Base-by-base conservation (phyloP, 2,329 filamentous ascomycete genomes). In the Colletotrichum liaoningense region DNA sequence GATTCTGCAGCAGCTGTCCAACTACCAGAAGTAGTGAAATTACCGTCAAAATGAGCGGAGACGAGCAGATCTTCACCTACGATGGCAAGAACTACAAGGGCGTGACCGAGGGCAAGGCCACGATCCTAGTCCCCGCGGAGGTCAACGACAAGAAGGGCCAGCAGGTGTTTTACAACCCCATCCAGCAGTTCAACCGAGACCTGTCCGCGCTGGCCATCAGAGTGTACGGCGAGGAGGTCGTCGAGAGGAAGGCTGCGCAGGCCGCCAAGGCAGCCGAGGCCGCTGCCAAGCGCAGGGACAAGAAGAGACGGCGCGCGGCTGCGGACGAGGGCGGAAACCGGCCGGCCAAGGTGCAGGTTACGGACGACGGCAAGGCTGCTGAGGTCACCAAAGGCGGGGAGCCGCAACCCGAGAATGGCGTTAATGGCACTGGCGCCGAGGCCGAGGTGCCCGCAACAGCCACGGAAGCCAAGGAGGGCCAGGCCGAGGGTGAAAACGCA, bases 181-280 rank as follows among this genome's bases (percentile, higher is more conserved):
- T 99, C 67, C 97, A 99, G 81, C 97, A 99, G 81, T 99, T 98
- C 87, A 99, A 99, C 83, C 93, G 97, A 59, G 97, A 99, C 81
- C 84, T 99, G 76, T 98, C 95, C 74, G 94, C 98, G 30, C 88
- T 99, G 16, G 95, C 95, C 1, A 98, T 99, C 82, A 94, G 94
- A 79, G 93, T 94, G 0, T 98, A 96, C 81, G 94, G 94, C 1
- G 92, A 97, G 77, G 91, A 94, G 38, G 80, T 77, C 46, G 77
- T 91, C 22, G 84, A 88, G 42, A 85, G 83, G 77, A 85, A 84
- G 72, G 83, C 82, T 33, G 83, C 84, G 74, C 83, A 79, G 52
- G 78, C 81, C 22, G 55, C 84, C 74, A 83, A 79, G 52, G 78
- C 81, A n/a, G 55, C 84, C 73, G 83, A 79, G 52, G 78, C 81